Evolutionary conservation across 2,329 filamentous ascomycete species (phyloP), one percentile per base, ranked within the genome.

Genomic region (Tolypocladium endophyticum): DNA sequence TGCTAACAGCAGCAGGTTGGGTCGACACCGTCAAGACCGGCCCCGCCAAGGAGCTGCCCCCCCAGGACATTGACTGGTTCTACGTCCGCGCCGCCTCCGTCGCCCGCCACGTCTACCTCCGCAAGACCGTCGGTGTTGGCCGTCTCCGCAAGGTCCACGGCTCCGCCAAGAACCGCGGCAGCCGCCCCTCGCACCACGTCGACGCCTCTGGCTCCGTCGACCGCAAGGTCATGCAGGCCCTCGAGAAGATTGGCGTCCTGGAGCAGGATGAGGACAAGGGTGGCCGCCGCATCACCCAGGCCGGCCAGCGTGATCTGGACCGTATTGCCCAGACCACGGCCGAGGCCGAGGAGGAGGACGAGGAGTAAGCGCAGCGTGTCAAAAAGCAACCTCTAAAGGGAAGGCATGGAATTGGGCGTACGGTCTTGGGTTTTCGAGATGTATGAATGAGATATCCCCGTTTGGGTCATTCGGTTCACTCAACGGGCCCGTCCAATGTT

Each of bases 21-120:
- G 93, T 97, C 79, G 94, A 99, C 78, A 97, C 93, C 74, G 94
- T 97, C 83, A 99, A 99, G 89, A 97, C 93, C 71, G 93, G 91
- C 73, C 85, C 88, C 76, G 89, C 89, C 77, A 96, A 96, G 82
- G 94, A 99, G 85, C 89, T 99, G 71, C 93, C 93, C 74, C 94
- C 93, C 74, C 92, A 97, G 87, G 89, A 92, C 79, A 90, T 92
- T 76, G 94, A 99, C 86, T 99, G 94, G 94, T 95, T 87, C 84
- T 90, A 87, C 80, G 79, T 87, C 77, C 92, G 94, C 76, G 92
- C 93, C 73, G 94, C 94, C 72, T 87, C 93, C 69, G 88, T 99
- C 76, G 94, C 94, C 74, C 92, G 92, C 76, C 93, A 97, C 85
- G 88, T 99, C 84, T 99, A 99, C 86, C 85, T 99, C 79, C 90